Conservation (phyloP, 2,329 filamentous ascomycete genomes). For the Monosporascus cannonballus region DNA sequence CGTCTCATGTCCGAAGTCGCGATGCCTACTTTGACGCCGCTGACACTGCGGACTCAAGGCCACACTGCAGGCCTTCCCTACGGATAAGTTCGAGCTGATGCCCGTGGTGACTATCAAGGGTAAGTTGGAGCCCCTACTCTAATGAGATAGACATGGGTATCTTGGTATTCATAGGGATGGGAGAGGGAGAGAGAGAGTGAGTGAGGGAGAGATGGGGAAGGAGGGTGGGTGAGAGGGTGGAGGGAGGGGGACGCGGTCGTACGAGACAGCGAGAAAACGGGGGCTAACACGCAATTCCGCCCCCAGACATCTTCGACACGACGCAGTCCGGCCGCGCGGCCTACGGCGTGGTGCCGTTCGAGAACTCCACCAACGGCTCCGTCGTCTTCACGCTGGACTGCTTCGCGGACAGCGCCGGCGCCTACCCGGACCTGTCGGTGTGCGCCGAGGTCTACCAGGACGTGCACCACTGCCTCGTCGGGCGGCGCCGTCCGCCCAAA, state of each 20-base stretch:
- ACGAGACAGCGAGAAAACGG: no score
- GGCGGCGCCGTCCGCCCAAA: conserved; percentile 26
- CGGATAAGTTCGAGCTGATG: conserved; percentile 39
- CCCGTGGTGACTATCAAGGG: conserved; percentile 47
- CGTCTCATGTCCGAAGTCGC: no score
- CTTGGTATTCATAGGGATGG: no score
- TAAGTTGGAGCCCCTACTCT: conserved; percentile 8
- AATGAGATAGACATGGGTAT: no score
- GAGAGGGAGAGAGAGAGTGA: no score
- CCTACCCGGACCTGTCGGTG: conserved; percentile 65
- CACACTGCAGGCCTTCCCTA: conserved; percentile 41
- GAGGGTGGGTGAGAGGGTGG: not conserved
- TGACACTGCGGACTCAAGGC: conserved; percentile 27
- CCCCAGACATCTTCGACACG: conserved; percentile 67
- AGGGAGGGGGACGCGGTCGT: no score
- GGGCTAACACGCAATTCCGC: not conserved
- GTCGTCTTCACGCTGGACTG: conserved; percentile 88
- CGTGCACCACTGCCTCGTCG: conserved; percentile 83
- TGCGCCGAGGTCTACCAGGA: conserved; percentile 80
- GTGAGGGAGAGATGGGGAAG: not conserved
- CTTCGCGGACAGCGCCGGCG: conserved; percentile 65
- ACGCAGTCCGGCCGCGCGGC: conserved; percentile 61
- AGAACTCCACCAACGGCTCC: conserved; percentile 92
- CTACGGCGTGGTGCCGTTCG: conserved; percentile 84
- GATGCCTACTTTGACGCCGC: no score